Base-by-base conservation (phyloP, 352 stramenopile species). In the Globisporangium mamillatum region DNA sequence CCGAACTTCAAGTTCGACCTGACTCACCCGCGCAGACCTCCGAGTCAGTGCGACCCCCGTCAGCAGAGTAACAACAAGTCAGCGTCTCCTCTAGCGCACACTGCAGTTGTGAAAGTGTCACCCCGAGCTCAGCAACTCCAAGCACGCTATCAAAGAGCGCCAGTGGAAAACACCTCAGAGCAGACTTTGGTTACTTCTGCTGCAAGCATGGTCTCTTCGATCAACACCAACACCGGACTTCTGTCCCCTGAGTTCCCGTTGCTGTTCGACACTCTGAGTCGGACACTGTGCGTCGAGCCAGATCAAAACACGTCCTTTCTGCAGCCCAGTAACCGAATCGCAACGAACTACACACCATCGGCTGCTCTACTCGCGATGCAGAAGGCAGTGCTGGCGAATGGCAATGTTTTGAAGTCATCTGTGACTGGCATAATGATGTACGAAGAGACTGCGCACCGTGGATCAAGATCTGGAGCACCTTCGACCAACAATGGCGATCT, bases 251-350 rank as follows among this genome's bases (percentile, higher is more conserved):
- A 77, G 25, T 63, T 55, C 7, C 38, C 52, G 22, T 16, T 61
- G 41, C 69, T 94, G n/a, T 91, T 93, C 56, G 87, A 94, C 64
- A 46, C 68, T 0, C 74, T 93, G 2, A 84, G 77, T 36, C 83
- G 84, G 18, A 94, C 87, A 0, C 73, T 89, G 9, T 92, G 83
- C 54, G 85, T 93, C 4, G 87, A 94, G 56, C 81, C 81, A 34
- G 83, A 91, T 61, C 71, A 86, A 24, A 89, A 86, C 52, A 20
- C 84, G 27, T 70, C 81, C 3, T 80, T 78, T 8, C 70, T 93
- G 25, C 62, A 78, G 22, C 84, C 87, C 1, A 91, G 82, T 24
- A 92, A 94, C 52, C 82, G 87, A 6, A 93, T 94, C 36, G 87
- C 78, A 5, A 76, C 82, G 0, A 94, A 94, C 46, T 93, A 85